Conservation (phyloP, 192 early-diverging fungal genomes). For the Podila minutissima region DNA sequence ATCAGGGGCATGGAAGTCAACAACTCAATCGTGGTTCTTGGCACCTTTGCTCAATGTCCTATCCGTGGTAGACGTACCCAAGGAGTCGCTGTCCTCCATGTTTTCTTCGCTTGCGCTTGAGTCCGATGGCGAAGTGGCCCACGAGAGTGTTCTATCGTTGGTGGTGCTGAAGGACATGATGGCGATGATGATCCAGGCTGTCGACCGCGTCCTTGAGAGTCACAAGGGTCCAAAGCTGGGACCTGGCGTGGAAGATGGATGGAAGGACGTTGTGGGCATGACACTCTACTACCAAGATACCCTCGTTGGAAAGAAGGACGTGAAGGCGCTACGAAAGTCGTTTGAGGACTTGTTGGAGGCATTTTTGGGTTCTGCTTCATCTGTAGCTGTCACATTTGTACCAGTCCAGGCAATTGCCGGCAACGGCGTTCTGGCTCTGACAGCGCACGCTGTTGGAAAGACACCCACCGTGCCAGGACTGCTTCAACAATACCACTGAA, state of each 20-base stretch:
- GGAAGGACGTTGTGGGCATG: slow-evolving; percentile 33
- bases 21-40: slow-evolving; percentile 37
- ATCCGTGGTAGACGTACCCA: slow-evolving; percentile 9
- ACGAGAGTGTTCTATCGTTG: background rate
- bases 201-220: slow-evolving; percentile 21
- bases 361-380: background rate
- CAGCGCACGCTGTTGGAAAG: slow-evolving; percentile 29
- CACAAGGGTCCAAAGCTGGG: slow-evolving; percentile 4
- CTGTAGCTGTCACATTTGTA: slow-evolving; percentile 26
- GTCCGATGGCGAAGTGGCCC: background rate
- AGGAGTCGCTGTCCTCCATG: slow-evolving; percentile 1
- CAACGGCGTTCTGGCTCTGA: slow-evolving; percentile 23
- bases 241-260: slow-evolving; percentile 22
- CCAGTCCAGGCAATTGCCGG: slow-evolving; percentile 39
- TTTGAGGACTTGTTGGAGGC: slow-evolving; percentile 16
- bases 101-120: slow-evolving; percentile 10
- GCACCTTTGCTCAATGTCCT: slow-evolving; percentile 20
- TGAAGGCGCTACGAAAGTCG: background rate
- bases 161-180: slow-evolving; percentile 16
- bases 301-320: background rate
- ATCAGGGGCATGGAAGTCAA: slow-evolving; percentile 13
- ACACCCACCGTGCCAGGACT: slow-evolving; percentile 28
- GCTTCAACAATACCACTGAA: slow-evolving; percentile 2
- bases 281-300: slow-evolving; percentile 34
- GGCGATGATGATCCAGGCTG: slow-evolving; percentile 27